These are phyloP conservation scores for Penicillium simplicissimum DNA, from an alignment of 495 filamentous ascomycete genomes.

Conservation along the genomic window DNA sequence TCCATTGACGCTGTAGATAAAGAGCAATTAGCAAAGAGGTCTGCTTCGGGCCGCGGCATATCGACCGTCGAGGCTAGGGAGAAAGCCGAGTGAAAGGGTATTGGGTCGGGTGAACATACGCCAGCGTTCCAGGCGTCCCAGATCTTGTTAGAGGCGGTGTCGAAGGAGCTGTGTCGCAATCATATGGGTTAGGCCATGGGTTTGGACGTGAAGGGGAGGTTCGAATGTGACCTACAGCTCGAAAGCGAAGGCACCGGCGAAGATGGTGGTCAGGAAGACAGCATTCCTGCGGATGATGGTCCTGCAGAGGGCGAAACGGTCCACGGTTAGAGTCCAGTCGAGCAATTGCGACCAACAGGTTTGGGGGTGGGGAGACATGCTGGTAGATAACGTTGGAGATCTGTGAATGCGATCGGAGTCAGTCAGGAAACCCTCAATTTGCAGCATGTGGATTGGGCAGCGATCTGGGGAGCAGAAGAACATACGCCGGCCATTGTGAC, in stretches of 20 bases:
- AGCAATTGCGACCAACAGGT: constrained; percentile 19
- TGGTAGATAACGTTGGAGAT: constrained; percentile 72
- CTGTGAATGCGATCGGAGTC: constrained; percentile 42
- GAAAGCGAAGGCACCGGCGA: constrained; percentile 84
- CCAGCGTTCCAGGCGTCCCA: constrained; percentile 91
- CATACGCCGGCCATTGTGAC: constrained; percentile 57
- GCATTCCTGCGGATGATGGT: constrained; percentile 80
- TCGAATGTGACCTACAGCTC: constrained; percentile 71
- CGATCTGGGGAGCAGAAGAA: constrained; percentile 9
- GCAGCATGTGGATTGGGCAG: not conserved
- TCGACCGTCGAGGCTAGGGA: not conserved
- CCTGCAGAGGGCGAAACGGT: constrained; percentile 51
- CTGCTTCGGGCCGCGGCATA: constrained; percentile 2
- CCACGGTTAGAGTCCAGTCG: constrained; percentile 22
- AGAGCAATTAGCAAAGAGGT: constrained; percentile 34
- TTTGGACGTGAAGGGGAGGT: constrained; percentile 3
- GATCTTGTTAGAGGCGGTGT: constrained; percentile 71
- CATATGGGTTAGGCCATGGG: constrained; percentile 13
- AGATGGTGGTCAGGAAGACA: constrained; percentile 82
- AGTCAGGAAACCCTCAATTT: constrained; percentile 24
- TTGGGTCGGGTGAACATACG: constrained; percentile 57
- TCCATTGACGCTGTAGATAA: constrained; percentile 88
- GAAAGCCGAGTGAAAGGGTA: not conserved
- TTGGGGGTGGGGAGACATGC: constrained; percentile 58
- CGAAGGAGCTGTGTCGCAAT: constrained; percentile 63